Percentiles rank a stretch among this genome's conserved stretches.
These are phyloP conservation scores for Filobasidium wieringae DNA, from an alignment of 768 basidiomycete species.

Conservation along the genomic window DNA sequence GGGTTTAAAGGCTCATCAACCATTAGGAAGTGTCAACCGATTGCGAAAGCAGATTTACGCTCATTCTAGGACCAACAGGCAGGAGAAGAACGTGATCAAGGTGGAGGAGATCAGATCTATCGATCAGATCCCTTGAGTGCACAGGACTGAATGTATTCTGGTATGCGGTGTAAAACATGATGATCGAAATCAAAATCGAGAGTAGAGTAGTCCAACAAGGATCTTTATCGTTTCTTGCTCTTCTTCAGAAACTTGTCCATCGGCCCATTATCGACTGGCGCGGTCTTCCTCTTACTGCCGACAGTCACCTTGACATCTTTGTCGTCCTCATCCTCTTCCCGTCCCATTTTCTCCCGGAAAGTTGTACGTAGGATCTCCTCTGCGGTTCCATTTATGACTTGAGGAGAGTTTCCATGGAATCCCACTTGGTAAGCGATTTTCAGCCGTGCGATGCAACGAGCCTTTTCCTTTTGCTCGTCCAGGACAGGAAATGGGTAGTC, in stretches of 20 bases:
- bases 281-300: slow-evolving; percentile 1
- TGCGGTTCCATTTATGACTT: slow-evolving; percentile 37
- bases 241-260: slow-evolving; percentile 14
- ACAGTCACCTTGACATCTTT: slow-evolving; percentile 12
- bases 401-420: slow-evolving; percentile 30
- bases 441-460: slow-evolving; percentile 29
- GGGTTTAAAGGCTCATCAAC: not conserved
- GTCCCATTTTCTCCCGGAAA: slow-evolving; percentile 23
- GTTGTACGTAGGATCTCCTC: slow-evolving; percentile 18
- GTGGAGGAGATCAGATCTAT: not conserved
- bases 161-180: not conserved
- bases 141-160: no score
- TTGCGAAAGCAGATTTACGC: not conserved
- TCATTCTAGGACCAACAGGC: not conserved
- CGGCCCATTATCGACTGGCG: slow-evolving; percentile 2
- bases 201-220: not conserved
- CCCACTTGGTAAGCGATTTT: slow-evolving; percentile 37
- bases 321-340: slow-evolving; percentile 2
- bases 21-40: not conserved
- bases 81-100: not conserved
- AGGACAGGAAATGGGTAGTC: slow-evolving; percentile 39
- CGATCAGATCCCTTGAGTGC: not conserved
- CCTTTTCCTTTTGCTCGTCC: slow-evolving; percentile 36
- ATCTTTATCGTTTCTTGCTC: not conserved
- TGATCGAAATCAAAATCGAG: not conserved